A percentile compares a stretch with the other conserved stretches of the same genome.
Conservation (phyloP, 768 basidiomycete species). For the Suillus variegatus region DNA sequence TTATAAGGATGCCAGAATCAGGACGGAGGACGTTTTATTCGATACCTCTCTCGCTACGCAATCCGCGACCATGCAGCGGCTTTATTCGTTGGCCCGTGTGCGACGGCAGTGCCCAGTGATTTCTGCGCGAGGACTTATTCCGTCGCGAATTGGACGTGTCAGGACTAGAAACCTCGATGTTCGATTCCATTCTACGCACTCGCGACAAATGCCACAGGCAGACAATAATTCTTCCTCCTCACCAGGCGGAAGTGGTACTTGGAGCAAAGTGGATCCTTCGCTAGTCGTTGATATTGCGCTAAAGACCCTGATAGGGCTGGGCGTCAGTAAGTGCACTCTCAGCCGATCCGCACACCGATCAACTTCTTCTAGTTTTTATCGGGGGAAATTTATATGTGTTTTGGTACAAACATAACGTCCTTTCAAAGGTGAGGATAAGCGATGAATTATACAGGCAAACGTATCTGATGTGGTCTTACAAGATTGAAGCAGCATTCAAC, state of each 20-base stretch:
- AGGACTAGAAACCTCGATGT: not conserved
- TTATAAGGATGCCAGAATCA: not conserved
- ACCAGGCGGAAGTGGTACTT: not conserved
- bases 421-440: constrained; percentile 61
- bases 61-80: not conserved
- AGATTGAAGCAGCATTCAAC: constrained; percentile 4
- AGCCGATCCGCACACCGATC: not conserved
- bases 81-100: not conserved
- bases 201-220: not conserved
- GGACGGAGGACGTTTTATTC: not conserved
- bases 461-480: not conserved
- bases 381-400: constrained; percentile 72
- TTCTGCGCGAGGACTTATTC: not conserved
- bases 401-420: constrained; percentile 84
- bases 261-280: not conserved
- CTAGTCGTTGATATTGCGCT: not conserved
- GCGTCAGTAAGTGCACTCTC: not conserved
- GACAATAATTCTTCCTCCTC: not conserved
- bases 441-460: not conserved
- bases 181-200: not conserved
- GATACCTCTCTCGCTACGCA: not conserved
- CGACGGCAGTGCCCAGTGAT: not conserved
- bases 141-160: not conserved
- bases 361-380: constrained; percentile 49
- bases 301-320: not conserved